These are phyloP conservation scores for Aspergillus baeticus DNA, from an alignment of 495 filamentous ascomycete genomes.

Conservation along the genomic window DNA sequence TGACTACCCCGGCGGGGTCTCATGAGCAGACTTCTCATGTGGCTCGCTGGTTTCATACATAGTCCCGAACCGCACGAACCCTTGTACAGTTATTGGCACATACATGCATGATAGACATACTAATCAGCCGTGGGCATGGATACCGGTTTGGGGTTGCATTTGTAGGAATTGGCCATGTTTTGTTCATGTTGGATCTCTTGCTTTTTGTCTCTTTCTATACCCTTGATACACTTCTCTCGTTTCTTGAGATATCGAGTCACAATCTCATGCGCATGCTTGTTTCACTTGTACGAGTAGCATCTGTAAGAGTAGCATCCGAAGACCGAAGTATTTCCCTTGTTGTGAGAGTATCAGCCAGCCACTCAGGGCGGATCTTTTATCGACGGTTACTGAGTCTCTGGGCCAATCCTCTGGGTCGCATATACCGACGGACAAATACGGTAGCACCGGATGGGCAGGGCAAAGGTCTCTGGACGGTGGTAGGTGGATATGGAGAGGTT, in stretches of 20 bases:
- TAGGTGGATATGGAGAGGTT: conserved; percentile 13
- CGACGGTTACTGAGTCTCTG: background rate
- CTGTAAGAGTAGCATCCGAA: background rate
- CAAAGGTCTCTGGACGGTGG: background rate
- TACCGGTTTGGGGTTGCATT: conserved; percentile 2
- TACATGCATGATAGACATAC: conserved; percentile 14
- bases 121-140: conserved; percentile 7
- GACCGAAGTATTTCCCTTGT: background rate
- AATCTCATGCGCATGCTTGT: too few species aligned
- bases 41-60: background rate
- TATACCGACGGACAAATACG: conserved; percentile 19
- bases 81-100: conserved; percentile 22
- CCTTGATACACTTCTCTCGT: conserved; percentile 8
- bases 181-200: conserved; percentile 5
- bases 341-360: background rate
- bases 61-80: background rate
- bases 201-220: conserved; percentile 10
- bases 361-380: background rate
- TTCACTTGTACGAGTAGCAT: background rate
- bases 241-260: conserved; percentile 1
- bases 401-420: background rate
- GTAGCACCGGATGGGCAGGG: background rate
- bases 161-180: conserved; percentile 4
- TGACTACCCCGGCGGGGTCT: background rate
- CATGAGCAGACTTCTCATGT: conserved; percentile 1